Evolutionary conservation across 176 grass and related monocot species (phyloP), one percentile per base, ranked within the genome.

Genomic region (Oryza officinalis): DNA sequence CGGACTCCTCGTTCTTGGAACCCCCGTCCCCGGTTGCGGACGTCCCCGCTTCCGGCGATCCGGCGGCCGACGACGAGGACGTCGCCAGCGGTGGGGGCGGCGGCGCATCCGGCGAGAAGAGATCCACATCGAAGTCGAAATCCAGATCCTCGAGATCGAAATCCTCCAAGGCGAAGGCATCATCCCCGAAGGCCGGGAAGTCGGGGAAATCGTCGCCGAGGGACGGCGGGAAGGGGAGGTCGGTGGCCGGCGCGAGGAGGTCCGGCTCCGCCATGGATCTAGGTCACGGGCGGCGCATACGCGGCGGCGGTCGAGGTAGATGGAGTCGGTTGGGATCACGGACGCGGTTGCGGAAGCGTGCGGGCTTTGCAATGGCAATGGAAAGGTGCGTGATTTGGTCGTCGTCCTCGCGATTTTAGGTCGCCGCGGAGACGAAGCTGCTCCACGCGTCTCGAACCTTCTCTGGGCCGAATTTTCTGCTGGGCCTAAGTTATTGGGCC

Each of bases 251-350:
- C 13, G 33, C 44, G 85, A 27, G 45, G 13, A 14, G 45, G 45
- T 13, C 45, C n/a, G 85, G 45, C 66, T 91, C 89, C 77, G 86
- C 86, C 86, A 91, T 88, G 82, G 81, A 86, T 89, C 83, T 4
- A 14, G 59, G 33, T 79, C 88, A 90, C 74, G 6, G 84, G 67
- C 38, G 26, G 69, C 37, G 46, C 79, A 86, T 79, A 33, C 68
- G 45, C 26, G 8, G 20, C 11, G 31, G 77, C 14, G 22, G 59
- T 8, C 2, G 59, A 4, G 71, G 0, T 6, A 4, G n/a, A n/a
- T n/a, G n/a, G n/a, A n/a, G n/a, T n/a, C n/a, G n/a, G n/a, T 20
- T 4, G 7, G 44, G 83, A 68, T 82, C 45, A 13, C 79, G 65
- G 71, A 28, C 78, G 75, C 75, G 75, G 40, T 89, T 6, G 74